Evolutionary conservation across 2,329 filamentous ascomycete species (phyloP).

Genomic region (Stachybotrys echinatus): DNA sequence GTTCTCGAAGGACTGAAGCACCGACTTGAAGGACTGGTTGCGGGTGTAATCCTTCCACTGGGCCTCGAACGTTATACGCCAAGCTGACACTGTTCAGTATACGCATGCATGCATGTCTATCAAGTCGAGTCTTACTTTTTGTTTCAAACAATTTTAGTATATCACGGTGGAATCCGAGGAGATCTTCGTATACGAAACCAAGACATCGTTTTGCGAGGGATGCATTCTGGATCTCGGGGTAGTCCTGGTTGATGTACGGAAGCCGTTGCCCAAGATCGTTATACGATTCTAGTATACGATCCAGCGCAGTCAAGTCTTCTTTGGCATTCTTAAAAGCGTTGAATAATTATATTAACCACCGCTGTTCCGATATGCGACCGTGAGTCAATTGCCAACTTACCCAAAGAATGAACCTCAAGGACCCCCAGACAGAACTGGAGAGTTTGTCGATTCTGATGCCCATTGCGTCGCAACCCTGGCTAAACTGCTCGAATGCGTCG

Average conservation of each 20-base stretch:
- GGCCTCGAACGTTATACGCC: not conserved
- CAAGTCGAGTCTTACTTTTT: not conserved
- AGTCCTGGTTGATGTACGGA: not conserved
- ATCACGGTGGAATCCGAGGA: not conserved
- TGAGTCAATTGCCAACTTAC: not conserved
- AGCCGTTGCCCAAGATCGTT: not conserved
- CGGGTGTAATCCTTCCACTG: not conserved
- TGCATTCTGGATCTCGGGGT: not conserved
- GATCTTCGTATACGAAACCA: not conserved
- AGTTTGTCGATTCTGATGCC: conserved; percentile 10
- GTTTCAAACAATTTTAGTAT: not conserved
- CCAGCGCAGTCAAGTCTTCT: not conserved
- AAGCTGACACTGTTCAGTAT: not conserved
- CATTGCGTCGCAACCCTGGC: not conserved
- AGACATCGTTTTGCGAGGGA: not conserved
- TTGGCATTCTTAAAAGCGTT: not conserved
- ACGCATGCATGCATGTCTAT: not conserved
- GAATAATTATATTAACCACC: not conserved
- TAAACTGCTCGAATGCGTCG: not conserved
- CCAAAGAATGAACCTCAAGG: conserved; percentile 9
- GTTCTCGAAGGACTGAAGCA: not conserved
- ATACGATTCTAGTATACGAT: not conserved
- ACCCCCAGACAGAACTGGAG: conserved; percentile 21
- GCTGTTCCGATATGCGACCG: not conserved
- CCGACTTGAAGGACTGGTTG: not conserved